Evolutionary conservation across 768 basidiomycete species (phyloP).

Genomic region (Rhizopogon salebrosus): DNA sequence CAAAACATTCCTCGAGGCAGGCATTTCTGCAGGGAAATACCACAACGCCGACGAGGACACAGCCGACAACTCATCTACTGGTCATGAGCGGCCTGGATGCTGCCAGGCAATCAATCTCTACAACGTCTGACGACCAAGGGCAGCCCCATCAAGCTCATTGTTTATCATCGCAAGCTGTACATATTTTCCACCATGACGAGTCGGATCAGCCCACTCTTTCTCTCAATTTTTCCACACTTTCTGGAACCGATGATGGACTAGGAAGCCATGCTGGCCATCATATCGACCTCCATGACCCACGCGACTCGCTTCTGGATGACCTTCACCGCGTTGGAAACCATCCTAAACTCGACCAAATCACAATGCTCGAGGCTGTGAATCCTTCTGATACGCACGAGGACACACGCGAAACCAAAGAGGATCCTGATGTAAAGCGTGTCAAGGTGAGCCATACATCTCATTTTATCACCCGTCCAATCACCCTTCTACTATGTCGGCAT

Average conservation of each 20-base stretch:
- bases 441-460: slow-evolving; percentile 47
- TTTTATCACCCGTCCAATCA: slow-evolving; percentile 13
- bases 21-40: slow-evolving; percentile 4
- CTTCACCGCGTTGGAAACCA: slow-evolving; percentile 29
- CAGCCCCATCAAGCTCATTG: slow-evolving; percentile 25
- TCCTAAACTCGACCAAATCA: slow-evolving; percentile 27
- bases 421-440: slow-evolving; percentile 81
- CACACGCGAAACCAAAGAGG: slow-evolving; percentile 57
- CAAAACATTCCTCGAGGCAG: slow-evolving; percentile 4
- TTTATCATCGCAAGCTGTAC: slow-evolving; percentile 28
- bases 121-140: slow-evolving; percentile 19
- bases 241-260: slow-evolving; percentile 21
- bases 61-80: slow-evolving; percentile 1
- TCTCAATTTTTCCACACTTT: slow-evolving; percentile 23
- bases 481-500: slow-evolving; percentile 9
- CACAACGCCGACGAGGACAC: neutral
- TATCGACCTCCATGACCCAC: slow-evolving; percentile 24
- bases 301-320: slow-evolving; percentile 28
- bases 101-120: slow-evolving; percentile 22
- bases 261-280: slow-evolving; percentile 19
- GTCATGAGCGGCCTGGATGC: slow-evolving; percentile 42
- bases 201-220: slow-evolving; percentile 27
- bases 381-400: slow-evolving; percentile 45
- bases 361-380: slow-evolving; percentile 31
- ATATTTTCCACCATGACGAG: slow-evolving; percentile 21